A percentile compares a stretch with the other conserved stretches of the same genome.
phyloP scores from a whole-genome alignment of 1,284 basidiomycete genomes.

The Cutaneotrichosporon sp. region DNA sequence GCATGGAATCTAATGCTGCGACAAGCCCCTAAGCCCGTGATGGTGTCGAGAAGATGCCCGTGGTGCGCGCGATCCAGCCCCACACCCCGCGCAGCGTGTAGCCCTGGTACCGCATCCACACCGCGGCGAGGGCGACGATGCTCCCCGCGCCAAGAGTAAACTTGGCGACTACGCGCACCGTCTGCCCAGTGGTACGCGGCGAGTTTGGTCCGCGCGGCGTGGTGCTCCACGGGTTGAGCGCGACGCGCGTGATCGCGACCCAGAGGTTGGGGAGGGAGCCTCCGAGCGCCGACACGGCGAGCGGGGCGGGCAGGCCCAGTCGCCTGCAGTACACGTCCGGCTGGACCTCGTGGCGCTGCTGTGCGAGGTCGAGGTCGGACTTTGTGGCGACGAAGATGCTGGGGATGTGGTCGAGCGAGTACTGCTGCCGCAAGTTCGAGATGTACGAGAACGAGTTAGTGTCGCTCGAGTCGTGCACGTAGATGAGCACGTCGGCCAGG shows the following conservation, averaged over 20 bases:
- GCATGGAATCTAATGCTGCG: constrained; percentile 13
- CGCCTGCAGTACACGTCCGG: constrained; percentile 94
- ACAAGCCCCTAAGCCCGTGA: not conserved
- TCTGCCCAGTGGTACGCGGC: constrained; percentile 38
- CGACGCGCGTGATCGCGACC: constrained; percentile 50
- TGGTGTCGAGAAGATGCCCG: constrained; percentile 16
- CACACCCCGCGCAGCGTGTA: constrained; percentile 47
- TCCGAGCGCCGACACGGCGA: constrained; percentile 83
- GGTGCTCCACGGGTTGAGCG: constrained; percentile 40
- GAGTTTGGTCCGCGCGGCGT: constrained; percentile 46
- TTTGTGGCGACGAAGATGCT: constrained; percentile 98
- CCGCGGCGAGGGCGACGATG: constrained; percentile 34
- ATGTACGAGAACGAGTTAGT: constrained; percentile 99
- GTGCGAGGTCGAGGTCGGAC: constrained; percentile 92
- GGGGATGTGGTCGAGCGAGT: constrained; percentile 89
- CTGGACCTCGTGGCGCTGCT: constrained; percentile 97
- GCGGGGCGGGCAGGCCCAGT: constrained; percentile 79
- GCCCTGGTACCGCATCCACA: constrained; percentile 51
- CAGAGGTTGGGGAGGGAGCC: constrained; percentile 54
- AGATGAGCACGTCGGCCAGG: constrained; percentile 89
- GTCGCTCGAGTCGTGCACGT: constrained; percentile 96
- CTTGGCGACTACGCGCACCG: constrained; percentile 35
- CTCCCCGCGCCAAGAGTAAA: constrained; percentile 33
- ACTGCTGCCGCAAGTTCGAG: constrained; percentile 96
- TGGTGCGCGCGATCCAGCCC: constrained; percentile 40